phyloP scores from a whole-genome alignment of 2,329 filamentous ascomycete genomes.

The Meredithiella fracta region DNA sequence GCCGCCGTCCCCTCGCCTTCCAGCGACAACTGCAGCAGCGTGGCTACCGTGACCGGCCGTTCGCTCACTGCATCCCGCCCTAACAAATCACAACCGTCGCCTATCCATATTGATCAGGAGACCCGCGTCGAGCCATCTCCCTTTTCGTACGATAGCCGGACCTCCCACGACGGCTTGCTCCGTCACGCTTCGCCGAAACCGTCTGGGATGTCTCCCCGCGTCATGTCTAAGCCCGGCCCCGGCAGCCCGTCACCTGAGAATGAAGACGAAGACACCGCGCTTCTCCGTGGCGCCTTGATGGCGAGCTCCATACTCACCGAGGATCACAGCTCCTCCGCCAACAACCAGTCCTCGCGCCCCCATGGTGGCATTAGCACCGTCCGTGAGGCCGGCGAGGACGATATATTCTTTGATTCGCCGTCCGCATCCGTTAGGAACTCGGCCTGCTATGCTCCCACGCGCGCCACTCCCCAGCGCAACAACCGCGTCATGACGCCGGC shows the following conservation, averaged over 20 bases:
- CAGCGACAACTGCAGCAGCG: conserved; percentile 22
- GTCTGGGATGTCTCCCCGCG: conserved; percentile 15
- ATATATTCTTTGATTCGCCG: conserved; percentile 36
- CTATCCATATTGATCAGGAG: conserved; percentile 31
- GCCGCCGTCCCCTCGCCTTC: too few relatives aligned
- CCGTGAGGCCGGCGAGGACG: conserved; percentile 28
- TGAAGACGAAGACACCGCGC: conserved; percentile 36
- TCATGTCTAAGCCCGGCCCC: conserved; percentile 15
- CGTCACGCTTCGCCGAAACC: conserved; percentile 17
- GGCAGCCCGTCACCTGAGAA: conserved; percentile 24
- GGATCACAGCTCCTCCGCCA: background rate
- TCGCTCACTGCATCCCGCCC: conserved; percentile 31
- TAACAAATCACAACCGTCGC: conserved; percentile 22
- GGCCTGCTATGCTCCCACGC: conserved; percentile 22
- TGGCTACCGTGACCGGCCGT: conserved; percentile 25
- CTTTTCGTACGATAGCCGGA: conserved; percentile 35
- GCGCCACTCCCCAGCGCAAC: conserved; percentile 24
- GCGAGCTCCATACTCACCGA: conserved; percentile 30
- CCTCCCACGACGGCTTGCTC: conserved; percentile 34
- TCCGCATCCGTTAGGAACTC: conserved; percentile 24
- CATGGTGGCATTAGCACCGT: background rate
- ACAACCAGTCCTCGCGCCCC: too few relatives aligned
- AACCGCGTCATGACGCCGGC: conserved; percentile 82
- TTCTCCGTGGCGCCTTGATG: conserved; percentile 36
- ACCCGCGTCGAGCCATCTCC: conserved; percentile 23